Percentiles rank a stretch among this genome's conserved stretches.
These are phyloP conservation scores for Talaromyces proteolyticus DNA, from an alignment of 495 filamentous ascomycete species.

Conservation along the genomic window DNA sequence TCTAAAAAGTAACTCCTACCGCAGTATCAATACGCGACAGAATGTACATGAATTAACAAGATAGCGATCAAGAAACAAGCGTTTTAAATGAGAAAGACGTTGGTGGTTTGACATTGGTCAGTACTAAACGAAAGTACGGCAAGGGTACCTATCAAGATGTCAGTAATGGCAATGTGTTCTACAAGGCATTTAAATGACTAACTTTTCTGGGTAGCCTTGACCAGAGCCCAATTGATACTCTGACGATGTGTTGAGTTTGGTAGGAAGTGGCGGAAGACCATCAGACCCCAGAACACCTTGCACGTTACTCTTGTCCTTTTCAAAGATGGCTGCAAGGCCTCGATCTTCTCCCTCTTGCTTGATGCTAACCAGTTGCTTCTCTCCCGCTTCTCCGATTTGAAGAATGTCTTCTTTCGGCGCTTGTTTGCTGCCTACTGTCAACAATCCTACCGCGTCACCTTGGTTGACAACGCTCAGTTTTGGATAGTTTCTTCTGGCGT, in stretches of 20 bases:
- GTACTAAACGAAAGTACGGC: conserved; percentile 44
- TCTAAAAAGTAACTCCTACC: too few species aligned
- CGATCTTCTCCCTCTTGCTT: conserved; percentile 68
- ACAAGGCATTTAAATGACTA: too few species aligned
- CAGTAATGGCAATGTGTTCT: too few species aligned
- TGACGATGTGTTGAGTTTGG: conserved; percentile 46
- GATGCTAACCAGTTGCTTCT: conserved; percentile 73
- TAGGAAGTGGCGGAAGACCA: conserved; percentile 80
- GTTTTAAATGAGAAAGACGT: background rate
- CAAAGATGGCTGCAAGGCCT: conserved; percentile 64
- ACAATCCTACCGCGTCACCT: conserved; percentile 76
- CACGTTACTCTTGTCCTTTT: conserved; percentile 56
- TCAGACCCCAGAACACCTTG: conserved; percentile 62
- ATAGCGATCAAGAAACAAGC: background rate
- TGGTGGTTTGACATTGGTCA: background rate
- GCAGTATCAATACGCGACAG: too few species aligned
- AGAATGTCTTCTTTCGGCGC: conserved; percentile 68
- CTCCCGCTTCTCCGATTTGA: conserved; percentile 76
- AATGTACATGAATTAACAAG: background rate
- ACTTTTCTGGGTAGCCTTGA: conserved; percentile 47
- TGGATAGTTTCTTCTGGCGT: conserved; percentile 82
- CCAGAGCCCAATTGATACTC: conserved; percentile 40
- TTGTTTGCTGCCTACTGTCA: conserved; percentile 80
- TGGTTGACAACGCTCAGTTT: conserved; percentile 73
- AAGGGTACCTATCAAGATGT: conserved; percentile 37